Evolutionary conservation across 306 rosid species (phyloP).

Genomic region (Quercus bicolor): DNA sequence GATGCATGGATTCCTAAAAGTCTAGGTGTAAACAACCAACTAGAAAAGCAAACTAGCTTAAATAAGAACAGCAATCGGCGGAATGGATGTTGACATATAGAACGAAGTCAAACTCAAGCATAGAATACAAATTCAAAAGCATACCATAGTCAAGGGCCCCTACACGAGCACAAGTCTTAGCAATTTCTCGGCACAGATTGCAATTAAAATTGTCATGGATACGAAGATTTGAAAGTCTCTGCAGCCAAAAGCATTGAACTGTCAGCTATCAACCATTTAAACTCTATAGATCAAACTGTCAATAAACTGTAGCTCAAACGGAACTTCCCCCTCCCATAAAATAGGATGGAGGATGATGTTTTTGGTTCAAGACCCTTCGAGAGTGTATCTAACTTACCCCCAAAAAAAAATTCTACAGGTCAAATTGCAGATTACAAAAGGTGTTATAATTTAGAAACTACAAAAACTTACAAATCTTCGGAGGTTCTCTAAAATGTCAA

Average conservation of each 20-base stretch:
- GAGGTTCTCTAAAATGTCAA: conserved; percentile 68
- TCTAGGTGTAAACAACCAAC: background rate
- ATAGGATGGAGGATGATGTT: too few relatives aligned
- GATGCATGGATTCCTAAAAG: background rate
- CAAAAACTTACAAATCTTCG: conserved; percentile 73
- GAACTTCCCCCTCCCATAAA: too few relatives aligned
- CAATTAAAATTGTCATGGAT: conserved; percentile 66
- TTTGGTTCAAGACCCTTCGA: too few relatives aligned
- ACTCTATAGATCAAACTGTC: background rate
- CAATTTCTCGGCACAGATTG: conserved; percentile 76
- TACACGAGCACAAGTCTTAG: conserved; percentile 73
- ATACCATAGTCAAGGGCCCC: conserved; percentile 80
- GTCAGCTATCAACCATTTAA: conserved; percentile 2
- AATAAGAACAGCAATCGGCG: background rate
- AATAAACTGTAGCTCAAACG: too few relatives aligned
- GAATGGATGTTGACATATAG: background rate
- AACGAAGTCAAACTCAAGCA: background rate
- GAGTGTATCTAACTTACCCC: too few relatives aligned
- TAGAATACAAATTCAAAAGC: background rate
- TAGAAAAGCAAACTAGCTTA: background rate
- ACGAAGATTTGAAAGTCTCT: conserved; percentile 91
- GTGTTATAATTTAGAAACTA: background rate
- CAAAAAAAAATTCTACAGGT: background rate
- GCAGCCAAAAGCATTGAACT: conserved; percentile 31
- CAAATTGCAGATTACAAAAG: conserved; percentile 6